Evolutionary conservation across 345 rosid species (phyloP).

Genomic region (Eucalyptus regnans): DNA sequence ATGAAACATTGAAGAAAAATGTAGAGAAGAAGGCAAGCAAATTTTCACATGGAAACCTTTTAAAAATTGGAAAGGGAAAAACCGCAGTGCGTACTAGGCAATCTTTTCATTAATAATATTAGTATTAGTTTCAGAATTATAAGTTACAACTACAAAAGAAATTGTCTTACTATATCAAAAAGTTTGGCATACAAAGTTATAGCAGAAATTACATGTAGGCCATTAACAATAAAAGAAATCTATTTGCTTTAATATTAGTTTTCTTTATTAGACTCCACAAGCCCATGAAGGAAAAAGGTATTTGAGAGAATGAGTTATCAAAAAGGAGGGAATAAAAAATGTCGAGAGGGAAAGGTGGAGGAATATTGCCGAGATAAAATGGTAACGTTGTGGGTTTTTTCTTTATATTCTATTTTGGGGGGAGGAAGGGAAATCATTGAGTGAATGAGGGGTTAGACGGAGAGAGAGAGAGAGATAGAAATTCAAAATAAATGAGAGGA

Average conservation of each 20-base stretch:
- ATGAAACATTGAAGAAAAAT: not conserved
- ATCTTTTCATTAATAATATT: not conserved
- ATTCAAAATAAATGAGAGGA: too few relatives aligned
- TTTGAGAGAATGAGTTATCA: not conserved
- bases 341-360: too few relatives aligned
- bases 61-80: not conserved
- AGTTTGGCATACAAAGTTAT: not conserved
- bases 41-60: not conserved
- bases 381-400: too few relatives aligned
- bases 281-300: not conserved
- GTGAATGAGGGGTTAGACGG: too few relatives aligned
- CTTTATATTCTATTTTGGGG: accelerated
- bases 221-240: too few relatives aligned
- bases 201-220: not conserved
- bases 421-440: too few relatives aligned
- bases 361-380: too few relatives aligned
- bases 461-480: too few relatives aligned
- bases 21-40: not conserved
- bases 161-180: not conserved
- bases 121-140: too few relatives aligned
- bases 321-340: too few relatives aligned
- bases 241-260: too few relatives aligned
- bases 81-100: not conserved
- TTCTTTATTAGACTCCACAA: not conserved
- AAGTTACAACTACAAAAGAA: not conserved